Percentiles rank a stretch among this genome's conserved stretches.
Evolutionary conservation across 148 eudicot genomes (phyloP).

Genomic region (Polygonum maritimum): DNA sequence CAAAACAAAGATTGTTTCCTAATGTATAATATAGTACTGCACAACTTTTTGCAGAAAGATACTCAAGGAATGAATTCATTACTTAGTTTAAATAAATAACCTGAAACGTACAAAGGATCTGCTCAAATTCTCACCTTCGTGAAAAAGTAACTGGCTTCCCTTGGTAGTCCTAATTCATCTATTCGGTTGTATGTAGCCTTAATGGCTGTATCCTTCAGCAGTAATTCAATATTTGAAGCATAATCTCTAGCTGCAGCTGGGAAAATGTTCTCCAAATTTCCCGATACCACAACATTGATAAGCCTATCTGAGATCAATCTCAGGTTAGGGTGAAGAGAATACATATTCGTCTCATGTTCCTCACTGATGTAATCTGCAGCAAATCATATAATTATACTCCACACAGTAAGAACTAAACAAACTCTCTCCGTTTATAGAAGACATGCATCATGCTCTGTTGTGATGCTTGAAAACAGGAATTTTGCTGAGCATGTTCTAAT

Average conservation of each 20-base stretch:
- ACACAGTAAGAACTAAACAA: background rate
- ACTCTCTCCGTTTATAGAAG: background rate
- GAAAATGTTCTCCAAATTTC: constrained; percentile 56
- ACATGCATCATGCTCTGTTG: background rate
- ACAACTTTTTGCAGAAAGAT: background rate
- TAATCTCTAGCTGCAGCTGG: constrained; percentile 72
- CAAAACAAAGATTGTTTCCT: background rate
- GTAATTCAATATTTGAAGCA: constrained; percentile 51
- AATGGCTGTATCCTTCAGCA: constrained; percentile 69
- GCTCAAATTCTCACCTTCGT: constrained; percentile 40
- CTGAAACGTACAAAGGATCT: background rate
- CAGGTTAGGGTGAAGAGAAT: constrained; percentile 41
- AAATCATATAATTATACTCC: background rate
- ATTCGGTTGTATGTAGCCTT: constrained; percentile 56
- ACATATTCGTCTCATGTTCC: constrained; percentile 22
- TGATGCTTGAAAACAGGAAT: background rate
- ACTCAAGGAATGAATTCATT: background rate
- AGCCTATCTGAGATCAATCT: constrained; percentile 73
- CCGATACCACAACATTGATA: constrained; percentile 46
- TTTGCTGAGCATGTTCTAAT: background rate
- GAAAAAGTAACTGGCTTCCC: constrained; percentile 58
- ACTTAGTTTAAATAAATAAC: background rate
- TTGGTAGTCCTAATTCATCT: constrained; percentile 57
- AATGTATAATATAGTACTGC: background rate
- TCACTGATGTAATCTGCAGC: constrained; percentile 22